Conservation (phyloP, 192 early-diverging fungal genomes). For the Lobulomyces angularis region DNA sequence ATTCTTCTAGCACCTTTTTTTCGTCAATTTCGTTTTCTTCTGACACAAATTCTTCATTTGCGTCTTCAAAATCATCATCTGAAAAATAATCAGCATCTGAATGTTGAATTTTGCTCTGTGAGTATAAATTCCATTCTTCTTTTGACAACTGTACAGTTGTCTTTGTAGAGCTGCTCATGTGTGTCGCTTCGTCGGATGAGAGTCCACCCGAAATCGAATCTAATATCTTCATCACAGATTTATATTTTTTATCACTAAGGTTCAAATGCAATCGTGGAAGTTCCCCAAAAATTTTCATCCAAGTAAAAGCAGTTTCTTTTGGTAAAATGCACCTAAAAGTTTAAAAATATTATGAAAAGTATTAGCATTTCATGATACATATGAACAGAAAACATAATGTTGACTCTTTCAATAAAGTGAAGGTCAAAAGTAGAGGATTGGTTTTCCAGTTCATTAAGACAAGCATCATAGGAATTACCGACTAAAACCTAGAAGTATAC, state of each 20-base stretch:
- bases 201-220: slow-evolving; percentile 38
- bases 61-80: no score
- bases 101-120: no score
- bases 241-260: slow-evolving; percentile 89
- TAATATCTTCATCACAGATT: slow-evolving; percentile 68
- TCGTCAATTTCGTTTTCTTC: no score
- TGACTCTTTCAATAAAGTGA: slow-evolving; percentile 80
- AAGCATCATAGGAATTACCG: slow-evolving; percentile 58
- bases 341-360: no score
- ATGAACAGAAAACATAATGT: no score
- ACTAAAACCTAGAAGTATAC: slow-evolving; percentile 38
- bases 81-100: no score
- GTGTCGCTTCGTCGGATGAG: not conserved
- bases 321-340: slow-evolving; percentile 80
- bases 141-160: slow-evolving; percentile 1
- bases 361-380: no score
- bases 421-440: slow-evolving; percentile 42
- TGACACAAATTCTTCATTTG: no score
- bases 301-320: slow-evolving; percentile 58
- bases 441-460: slow-evolving; percentile 52
- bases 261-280: slow-evolving; percentile 76
- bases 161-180: not conserved
- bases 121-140: no score
- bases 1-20: no score
- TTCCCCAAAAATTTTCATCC: slow-evolving; percentile 63